Percentiles rank a stretch among this genome's conserved stretches.
These are phyloP conservation scores for Didymosphaeria variabile DNA, from an alignment of 2,329 filamentous ascomycete species.

Conservation along the genomic window DNA sequence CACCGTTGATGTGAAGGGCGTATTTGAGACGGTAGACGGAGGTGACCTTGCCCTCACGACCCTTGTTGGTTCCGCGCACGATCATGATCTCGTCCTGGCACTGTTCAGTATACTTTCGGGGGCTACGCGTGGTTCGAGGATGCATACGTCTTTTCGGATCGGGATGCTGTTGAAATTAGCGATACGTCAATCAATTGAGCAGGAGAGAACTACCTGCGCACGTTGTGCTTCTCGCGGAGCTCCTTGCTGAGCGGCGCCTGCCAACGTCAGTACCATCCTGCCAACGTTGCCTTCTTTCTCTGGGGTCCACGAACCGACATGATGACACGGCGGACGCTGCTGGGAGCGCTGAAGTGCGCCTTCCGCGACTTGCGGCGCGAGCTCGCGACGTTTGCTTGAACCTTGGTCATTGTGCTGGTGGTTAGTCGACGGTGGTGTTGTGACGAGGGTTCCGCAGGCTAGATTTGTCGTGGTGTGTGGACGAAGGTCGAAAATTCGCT, in stretches of 20 bases:
- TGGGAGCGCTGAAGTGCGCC: conserved; percentile 96
- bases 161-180: conserved; percentile 68
- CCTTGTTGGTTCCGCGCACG: conserved; percentile 93
- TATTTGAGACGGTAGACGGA: conserved; percentile 86
- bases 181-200: not conserved
- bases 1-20: conserved; percentile 93
- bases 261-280: conserved; percentile 43
- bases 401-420: conserved; percentile 72
- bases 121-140: conserved; percentile 45
- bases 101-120: conserved; percentile 36
- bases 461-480: conserved; percentile 22
- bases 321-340: conserved; percentile 91
- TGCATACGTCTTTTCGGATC: conserved; percentile 82
- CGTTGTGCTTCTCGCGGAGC: conserved; percentile 98
- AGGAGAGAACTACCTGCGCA: conserved; percentile 76
- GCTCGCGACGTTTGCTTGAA: conserved; percentile 71
- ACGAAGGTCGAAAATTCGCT: conserved; percentile 28
- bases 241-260: conserved; percentile 69
- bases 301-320: conserved; percentile 80
- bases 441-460: conserved; percentile 23
- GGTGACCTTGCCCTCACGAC: conserved; percentile 97
- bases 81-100: conserved; percentile 81
- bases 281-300: conserved; percentile 26
- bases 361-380: conserved; percentile 99
- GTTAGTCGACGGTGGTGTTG: conserved; percentile 42